Evolutionary conservation across 2,329 filamentous ascomycete species (phyloP).

Genomic region (Hymenoscyphus repandus): DNA sequence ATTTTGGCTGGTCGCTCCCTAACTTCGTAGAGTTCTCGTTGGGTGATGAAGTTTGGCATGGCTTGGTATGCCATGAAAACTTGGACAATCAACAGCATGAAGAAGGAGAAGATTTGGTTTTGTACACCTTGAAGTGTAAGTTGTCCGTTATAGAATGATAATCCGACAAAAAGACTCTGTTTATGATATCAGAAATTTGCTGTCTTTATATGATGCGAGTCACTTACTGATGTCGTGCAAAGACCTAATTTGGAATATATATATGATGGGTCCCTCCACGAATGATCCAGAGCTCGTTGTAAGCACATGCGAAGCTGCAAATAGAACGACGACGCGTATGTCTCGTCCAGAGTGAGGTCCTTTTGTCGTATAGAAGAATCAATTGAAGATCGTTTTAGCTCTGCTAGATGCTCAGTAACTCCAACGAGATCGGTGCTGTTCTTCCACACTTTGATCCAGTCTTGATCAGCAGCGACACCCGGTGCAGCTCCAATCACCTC

Average conservation of each 20-base stretch:
- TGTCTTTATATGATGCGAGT: too few species aligned
- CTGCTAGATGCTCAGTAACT: slow-evolving; percentile 27
- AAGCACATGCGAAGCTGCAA: too few species aligned
- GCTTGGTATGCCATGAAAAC: slow-evolving; percentile 71
- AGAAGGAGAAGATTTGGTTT: slow-evolving; percentile 66
- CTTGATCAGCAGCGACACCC: slow-evolving; percentile 52
- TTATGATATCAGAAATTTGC: too few species aligned
- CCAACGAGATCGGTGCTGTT: slow-evolving; percentile 24
- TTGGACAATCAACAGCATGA: slow-evolving; percentile 68
- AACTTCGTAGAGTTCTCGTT: slow-evolving; percentile 51
- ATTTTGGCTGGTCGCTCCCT: slow-evolving; percentile 73
- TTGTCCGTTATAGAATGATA: slow-evolving; percentile 61
- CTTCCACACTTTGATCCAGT: slow-evolving; percentile 58
- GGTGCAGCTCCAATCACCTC: slow-evolving; percentile 50
- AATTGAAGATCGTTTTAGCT: too few species aligned
- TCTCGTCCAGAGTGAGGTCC: too few species aligned
- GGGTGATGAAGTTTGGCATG: slow-evolving; percentile 56
- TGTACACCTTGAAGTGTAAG: slow-evolving; percentile 57
- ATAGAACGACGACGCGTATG: too few species aligned
- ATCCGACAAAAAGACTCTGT: slow-evolving; percentile 57
- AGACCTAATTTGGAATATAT: too few species aligned
- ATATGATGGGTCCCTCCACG: too few species aligned
- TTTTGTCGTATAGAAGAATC: too few species aligned
- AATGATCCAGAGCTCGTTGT: too few species aligned
- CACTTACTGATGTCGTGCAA: too few species aligned